Conservation (phyloP, 2,329 filamentous ascomycete genomes). For the Intubia oerlemansii region DNA sequence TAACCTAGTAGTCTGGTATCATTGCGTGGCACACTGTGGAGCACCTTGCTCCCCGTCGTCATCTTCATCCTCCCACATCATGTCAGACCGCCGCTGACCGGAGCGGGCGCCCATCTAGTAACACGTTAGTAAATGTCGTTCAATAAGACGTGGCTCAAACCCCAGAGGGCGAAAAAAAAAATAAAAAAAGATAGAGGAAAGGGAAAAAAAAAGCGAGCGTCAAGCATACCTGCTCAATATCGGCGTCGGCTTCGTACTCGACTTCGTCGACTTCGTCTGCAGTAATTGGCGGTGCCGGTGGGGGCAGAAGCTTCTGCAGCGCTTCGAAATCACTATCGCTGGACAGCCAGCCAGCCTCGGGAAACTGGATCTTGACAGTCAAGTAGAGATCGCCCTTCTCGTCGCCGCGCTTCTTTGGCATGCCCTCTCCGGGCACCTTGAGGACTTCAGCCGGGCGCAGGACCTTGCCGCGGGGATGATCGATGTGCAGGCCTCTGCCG, state of each 20-base stretch:
- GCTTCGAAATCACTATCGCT: constrained; percentile 49
- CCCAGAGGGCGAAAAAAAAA: too few relatives aligned
- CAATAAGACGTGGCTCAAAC: too few relatives aligned
- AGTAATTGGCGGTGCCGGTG: constrained; percentile 35
- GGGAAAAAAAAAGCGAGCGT: too few relatives aligned
- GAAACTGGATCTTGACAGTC: constrained; percentile 69
- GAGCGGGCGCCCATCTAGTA: constrained; percentile 48
- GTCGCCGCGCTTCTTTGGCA: constrained; percentile 81
- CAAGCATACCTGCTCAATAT: constrained; percentile 69
- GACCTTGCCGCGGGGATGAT: constrained; percentile 62
- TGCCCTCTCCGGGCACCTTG: constrained; percentile 75
- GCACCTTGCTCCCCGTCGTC: constrained; percentile 45
- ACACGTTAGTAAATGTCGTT: too few relatives aligned
- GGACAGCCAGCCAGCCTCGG: constrained; percentile 63
- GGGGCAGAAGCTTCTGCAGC: constrained; percentile 56
- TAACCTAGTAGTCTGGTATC: too few relatives aligned
- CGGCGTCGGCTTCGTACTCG: constrained; percentile 53
- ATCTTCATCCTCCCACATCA: constrained; percentile 45
- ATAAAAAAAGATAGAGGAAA: too few relatives aligned
- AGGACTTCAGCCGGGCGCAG: constrained; percentile 67
- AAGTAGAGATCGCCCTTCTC: constrained; percentile 72
- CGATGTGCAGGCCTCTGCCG: constrained; percentile 68
- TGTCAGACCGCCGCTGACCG: constrained; percentile 41
- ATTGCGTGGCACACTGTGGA: constrained; percentile 56
- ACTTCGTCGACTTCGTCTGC: constrained; percentile 72